These are phyloP conservation scores for Panellus pusillus DNA, from an alignment of 768 basidiomycete species.

Conservation along the genomic window DNA sequence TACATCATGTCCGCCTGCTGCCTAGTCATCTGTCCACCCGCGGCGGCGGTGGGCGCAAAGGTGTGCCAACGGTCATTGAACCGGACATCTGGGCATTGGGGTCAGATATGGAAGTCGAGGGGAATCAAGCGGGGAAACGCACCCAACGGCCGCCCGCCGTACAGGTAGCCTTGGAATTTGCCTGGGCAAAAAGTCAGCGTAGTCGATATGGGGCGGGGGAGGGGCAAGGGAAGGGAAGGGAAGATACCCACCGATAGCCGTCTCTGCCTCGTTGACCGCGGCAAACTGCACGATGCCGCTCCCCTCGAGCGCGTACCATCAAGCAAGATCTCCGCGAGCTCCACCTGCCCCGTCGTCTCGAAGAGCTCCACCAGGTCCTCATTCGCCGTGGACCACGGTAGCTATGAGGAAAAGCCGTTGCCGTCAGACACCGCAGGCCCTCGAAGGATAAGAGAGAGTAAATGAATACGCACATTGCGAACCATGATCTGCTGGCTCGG, in stretches of 20 bases:
- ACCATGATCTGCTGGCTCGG: conserved; percentile 98
- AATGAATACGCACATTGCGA: conserved; percentile 78
- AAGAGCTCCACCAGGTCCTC: conserved; percentile 98
- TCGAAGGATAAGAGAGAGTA: not conserved
- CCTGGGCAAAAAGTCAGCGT: conserved; percentile 41
- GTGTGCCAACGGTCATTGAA: conserved; percentile 97
- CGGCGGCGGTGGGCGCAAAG: conserved; percentile 85
- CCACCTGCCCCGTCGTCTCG: conserved; percentile 95
- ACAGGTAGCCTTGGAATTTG: conserved; percentile 96
- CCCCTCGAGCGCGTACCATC: conserved; percentile 90
- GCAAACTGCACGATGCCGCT: conserved; percentile 95
- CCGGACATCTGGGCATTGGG: conserved; percentile 63
- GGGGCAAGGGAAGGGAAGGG: not conserved
- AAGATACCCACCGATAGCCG: conserved; percentile 72
- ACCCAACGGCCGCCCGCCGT: conserved; percentile 88
- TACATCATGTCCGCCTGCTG: conserved; percentile 48
- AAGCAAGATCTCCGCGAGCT: conserved; percentile 91
- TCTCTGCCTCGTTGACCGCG: conserved; percentile 85
- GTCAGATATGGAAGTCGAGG: conserved; percentile 2
- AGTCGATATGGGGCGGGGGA: not conserved
- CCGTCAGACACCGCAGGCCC: not conserved
- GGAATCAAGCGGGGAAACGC: conserved; percentile 25
- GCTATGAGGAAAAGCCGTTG: conserved; percentile 40
- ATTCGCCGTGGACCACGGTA: conserved; percentile 99
- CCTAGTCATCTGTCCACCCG: conserved; percentile 74